Percentiles rank a stretch among this genome's conserved stretches.
These are phyloP conservation scores for Scleromitrula shiraiana DNA, from an alignment of 2,329 filamentous ascomycete species.

Conservation along the genomic window DNA sequence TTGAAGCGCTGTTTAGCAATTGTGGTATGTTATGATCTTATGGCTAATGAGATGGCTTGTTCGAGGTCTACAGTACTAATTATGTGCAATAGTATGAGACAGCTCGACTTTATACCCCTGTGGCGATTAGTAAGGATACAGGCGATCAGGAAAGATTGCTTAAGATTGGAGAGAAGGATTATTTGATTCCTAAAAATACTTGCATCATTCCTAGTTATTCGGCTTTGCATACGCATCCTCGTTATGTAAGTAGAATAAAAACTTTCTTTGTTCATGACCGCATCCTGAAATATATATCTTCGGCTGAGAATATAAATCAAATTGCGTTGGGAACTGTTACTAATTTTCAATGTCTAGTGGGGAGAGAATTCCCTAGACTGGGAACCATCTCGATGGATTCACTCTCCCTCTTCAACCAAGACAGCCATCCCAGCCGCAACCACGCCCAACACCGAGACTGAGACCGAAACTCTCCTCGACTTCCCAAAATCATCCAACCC, in stretches of 20 bases:
- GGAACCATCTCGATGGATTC: conserved; percentile 2
- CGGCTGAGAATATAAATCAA: background rate
- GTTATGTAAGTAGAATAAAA: background rate
- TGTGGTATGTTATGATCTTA: background rate
- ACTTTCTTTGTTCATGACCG: background rate
- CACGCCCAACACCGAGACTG: background rate
- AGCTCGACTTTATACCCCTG: background rate
- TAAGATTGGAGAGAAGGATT: background rate
- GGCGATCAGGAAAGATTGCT: background rate
- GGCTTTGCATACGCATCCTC: conserved; percentile 1
- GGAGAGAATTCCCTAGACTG: background rate
- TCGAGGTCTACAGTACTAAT: background rate
- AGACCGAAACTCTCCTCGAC: background rate
- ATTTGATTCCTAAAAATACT: background rate
- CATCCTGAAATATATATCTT: background rate
- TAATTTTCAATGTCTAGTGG: background rate
- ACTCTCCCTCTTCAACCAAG: too few species aligned
- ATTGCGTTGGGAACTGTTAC: background rate
- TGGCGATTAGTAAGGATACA: background rate
- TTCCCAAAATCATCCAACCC: background rate
- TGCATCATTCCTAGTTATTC: conserved; percentile 4
- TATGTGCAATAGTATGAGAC: background rate
- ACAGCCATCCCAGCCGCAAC: background rate
- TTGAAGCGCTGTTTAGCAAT: conserved; percentile 2
- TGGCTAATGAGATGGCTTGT: background rate